Conservation (phyloP, 129 eudicot genomes). For the Glebionis coronaria region DNA sequence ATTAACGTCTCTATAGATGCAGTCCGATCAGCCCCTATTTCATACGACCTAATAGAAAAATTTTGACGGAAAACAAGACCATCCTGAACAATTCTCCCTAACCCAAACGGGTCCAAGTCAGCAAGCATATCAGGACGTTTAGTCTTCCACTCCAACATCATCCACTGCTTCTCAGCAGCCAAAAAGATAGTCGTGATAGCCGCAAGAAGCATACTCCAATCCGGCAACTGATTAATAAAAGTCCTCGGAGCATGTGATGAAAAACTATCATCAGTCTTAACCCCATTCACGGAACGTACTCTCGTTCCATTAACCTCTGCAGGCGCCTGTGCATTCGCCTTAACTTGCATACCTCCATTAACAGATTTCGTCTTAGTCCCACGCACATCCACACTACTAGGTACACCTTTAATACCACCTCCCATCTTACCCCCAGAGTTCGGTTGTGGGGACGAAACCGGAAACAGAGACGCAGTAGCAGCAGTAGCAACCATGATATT, state of each 20-base stretch:
- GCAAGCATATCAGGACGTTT: constrained; percentile 22
- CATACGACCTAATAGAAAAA: constrained; percentile 22
- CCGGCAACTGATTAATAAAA: constrained; percentile 15
- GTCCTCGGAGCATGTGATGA: constrained; percentile 18
- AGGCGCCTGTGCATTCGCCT: constrained; percentile 17
- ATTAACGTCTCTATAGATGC: constrained; percentile 17
- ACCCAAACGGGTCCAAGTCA: constrained; percentile 19
- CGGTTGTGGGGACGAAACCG: constrained; percentile 19
- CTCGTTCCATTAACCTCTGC: constrained; percentile 18
- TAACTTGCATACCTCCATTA: constrained; percentile 22
- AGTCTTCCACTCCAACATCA: constrained; percentile 19
- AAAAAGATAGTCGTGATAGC: constrained; percentile 19
- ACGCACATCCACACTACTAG: constrained; percentile 1
- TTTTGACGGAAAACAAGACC: constrained; percentile 14
- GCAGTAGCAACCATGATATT: constrained; percentile 23
- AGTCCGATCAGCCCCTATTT: constrained; percentile 22
- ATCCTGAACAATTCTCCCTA: constrained; percentile 20
- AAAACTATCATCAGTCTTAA: constrained; percentile 15
- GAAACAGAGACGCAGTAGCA: constrained; percentile 19
- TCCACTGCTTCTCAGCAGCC: constrained; percentile 25
- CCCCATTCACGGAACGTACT: neutral
- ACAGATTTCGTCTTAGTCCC: constrained; percentile 18
- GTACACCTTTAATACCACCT: constrained; percentile 6
- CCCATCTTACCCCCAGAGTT: constrained; percentile 16
- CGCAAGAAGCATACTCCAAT: constrained; percentile 24